Base-by-base conservation (phyloP, 2,329 filamentous ascomycete genomes). In the Aspergillus sp. region DNA sequence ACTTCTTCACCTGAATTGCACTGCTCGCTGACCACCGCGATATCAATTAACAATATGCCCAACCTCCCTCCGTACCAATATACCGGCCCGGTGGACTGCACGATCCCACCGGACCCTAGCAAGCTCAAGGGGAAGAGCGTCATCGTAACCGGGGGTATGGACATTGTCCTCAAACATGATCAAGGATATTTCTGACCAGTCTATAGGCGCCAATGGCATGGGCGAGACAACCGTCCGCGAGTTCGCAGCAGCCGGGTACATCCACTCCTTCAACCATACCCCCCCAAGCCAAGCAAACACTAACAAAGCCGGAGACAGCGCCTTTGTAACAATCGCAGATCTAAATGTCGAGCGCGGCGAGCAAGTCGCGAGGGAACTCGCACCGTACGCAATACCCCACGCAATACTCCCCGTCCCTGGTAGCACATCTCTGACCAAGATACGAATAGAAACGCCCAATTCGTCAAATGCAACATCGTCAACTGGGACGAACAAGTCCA, bases 101-200 rank as follows among this genome's bases (percentile, higher is more conserved):
- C 51, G 9, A 55, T 60, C 51, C 45, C 59, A 26, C 71, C 73
- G 9, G 76, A 81, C 61, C 57, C 62, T n/a, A 66, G 64, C 41
- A 69, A 73, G 38, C 61, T 79, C 8, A 67, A 64, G 3, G 78
- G 75, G 26, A 82, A 80, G 61, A 78, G 76, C 1, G 77, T 80
- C 22, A 72, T 82, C 20, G 73, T 81, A 15, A 81, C 79, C 1
- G 78, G 79, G n/a, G 78, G 58, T 60, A 52, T 32, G 5, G 0
- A n/a, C n/a, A n/a, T n/a, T 30, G 3, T 30, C 12, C 30, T 7
- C n/a, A n/a, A 12, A 12, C 9, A 1, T 13, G 11, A 41, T 20
- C 8, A 30, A 15, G 26, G 1, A 11, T 30, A 0, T 11, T 30
- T 0, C 26, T 30, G 3, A 30, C 26, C 3, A 30, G 9, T 30